phyloP scores from a whole-genome alignment of 306 rosid genomes.

The Arachis stenosperma region DNA sequence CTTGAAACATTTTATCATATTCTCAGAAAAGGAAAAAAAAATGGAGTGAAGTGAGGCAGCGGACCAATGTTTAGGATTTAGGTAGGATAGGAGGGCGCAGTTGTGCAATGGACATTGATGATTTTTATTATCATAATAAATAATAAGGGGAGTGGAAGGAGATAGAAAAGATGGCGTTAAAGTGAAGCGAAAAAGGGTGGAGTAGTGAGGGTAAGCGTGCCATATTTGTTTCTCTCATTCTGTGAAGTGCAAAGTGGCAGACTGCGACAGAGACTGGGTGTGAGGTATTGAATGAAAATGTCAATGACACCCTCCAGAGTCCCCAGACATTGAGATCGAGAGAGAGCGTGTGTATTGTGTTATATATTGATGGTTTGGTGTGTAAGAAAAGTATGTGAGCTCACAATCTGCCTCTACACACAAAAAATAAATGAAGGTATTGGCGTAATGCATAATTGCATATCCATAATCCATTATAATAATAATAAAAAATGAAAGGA shows the following conservation, averaged over 20 bases:
- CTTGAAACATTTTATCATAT: not conserved
- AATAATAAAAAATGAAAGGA: too few species aligned
- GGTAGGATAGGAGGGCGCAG: not conserved
- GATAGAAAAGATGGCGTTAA: not conserved
- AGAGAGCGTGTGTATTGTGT: too few species aligned
- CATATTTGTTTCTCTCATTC: not conserved
- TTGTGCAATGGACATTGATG: not conserved
- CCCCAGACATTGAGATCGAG: too few species aligned
- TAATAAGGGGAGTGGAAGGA: not conserved
- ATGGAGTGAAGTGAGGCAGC: not conserved
- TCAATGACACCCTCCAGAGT: conserved; percentile 2
- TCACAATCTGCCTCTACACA: not conserved
- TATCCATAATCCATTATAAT: too few species aligned
- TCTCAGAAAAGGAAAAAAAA: not conserved
- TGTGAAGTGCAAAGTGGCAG: not conserved
- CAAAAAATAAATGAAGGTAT: not conserved
- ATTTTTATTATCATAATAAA: not conserved
- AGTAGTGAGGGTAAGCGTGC: not conserved
- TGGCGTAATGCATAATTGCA: not conserved
- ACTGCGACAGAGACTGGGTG: too few species aligned
- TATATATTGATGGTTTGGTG: not conserved
- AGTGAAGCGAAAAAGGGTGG: not conserved
- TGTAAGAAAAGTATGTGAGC: not conserved
- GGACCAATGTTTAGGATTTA: not conserved
- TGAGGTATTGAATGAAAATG: not conserved